Conservation (phyloP, 108 stramenopile species). For the Nitzschia inconspicua region DNA sequence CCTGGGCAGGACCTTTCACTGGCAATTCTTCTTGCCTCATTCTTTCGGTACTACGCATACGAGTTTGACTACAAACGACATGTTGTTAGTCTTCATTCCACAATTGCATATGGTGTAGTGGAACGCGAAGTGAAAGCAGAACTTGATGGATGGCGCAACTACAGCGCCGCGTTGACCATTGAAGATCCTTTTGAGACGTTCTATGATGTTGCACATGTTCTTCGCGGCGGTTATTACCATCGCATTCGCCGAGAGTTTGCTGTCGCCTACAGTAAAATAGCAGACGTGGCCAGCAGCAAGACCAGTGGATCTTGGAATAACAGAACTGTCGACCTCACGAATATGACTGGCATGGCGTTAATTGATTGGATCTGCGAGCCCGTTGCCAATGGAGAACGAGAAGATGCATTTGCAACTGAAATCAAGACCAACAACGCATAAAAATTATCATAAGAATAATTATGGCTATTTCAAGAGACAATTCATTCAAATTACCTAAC, state of each 20-base stretch:
- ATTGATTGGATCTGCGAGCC: slow-evolving; percentile 83
- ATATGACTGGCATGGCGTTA: slow-evolving; percentile 57
- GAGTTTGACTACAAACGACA: slow-evolving; percentile 88
- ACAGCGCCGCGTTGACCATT: slow-evolving; percentile 85
- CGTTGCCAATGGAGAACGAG: slow-evolving; percentile 24
- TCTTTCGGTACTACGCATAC: slow-evolving; percentile 89
- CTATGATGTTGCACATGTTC: slow-evolving; percentile 98
- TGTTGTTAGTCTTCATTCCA: slow-evolving; percentile 75
- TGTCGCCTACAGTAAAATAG: slow-evolving; percentile 84
- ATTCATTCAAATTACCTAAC: no score
- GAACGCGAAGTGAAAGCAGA: slow-evolving; percentile 92
- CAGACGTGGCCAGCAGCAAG: slow-evolving; percentile 43
- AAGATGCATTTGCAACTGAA: slow-evolving; percentile 13
- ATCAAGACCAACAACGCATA: no score
- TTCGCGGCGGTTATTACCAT: slow-evolving; percentile 83
- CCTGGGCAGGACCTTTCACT: slow-evolving; percentile 58
- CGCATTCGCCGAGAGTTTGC: slow-evolving; percentile 82
- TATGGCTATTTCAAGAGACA: no score
- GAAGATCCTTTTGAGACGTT: slow-evolving; percentile 99
- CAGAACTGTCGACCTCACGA: slow-evolving; percentile 21
- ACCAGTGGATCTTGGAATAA: slow-evolving; percentile 30
- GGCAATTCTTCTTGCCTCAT: slow-evolving; percentile 86
- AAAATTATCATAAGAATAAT: no score
- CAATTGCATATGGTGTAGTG: slow-evolving; percentile 41
- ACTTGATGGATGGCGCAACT: slow-evolving; percentile 89